Percentiles rank a stretch among this genome's conserved stretches.
phyloP scores from a whole-genome alignment of 208 protist species.

The Leishmania tropica region DNA sequence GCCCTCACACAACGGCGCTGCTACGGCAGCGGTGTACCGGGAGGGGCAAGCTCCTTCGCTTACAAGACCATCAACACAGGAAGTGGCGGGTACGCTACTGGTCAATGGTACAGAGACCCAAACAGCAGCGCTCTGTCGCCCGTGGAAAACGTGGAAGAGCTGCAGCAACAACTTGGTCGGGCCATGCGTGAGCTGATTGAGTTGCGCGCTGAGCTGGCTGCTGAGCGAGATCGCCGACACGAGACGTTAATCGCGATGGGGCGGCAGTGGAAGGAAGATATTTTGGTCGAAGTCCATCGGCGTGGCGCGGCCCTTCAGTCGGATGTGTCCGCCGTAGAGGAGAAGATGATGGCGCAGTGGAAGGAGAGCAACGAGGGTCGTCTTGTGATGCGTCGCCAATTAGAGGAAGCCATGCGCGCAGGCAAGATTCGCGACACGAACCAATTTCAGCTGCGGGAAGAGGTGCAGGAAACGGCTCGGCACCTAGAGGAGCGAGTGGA shows the following conservation, averaged over 20 bases:
- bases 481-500: slow-evolving; percentile 55
- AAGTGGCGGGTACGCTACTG: neutral
- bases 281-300: slow-evolving; percentile 70
- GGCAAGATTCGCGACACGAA: slow-evolving; percentile 53
- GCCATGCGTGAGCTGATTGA: slow-evolving; percentile 60
- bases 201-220: slow-evolving; percentile 59
- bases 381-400: slow-evolving; percentile 46
- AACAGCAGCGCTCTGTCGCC: neutral
- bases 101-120: neutral
- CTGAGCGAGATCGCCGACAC: slow-evolving; percentile 69
- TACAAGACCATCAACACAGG: neutral
- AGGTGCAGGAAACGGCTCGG: slow-evolving; percentile 47
- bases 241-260: slow-evolving; percentile 57
- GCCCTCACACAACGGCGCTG: slow-evolving; percentile 42
- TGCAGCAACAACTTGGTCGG: slow-evolving; percentile 64
- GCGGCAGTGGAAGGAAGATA: slow-evolving; percentile 75
- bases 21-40: neutral
- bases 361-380: slow-evolving; percentile 39
- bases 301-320: slow-evolving; percentile 50
- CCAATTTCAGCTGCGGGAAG: slow-evolving; percentile 62
- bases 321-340: slow-evolving; percentile 54
- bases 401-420: slow-evolving; percentile 53
- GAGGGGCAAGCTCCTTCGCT: neutral
- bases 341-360: slow-evolving; percentile 33
- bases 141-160: slow-evolving; percentile 27